Evolutionary conservation across 2,329 filamentous ascomycete species (phyloP).

Genomic region (Daldinia sp.): DNA sequence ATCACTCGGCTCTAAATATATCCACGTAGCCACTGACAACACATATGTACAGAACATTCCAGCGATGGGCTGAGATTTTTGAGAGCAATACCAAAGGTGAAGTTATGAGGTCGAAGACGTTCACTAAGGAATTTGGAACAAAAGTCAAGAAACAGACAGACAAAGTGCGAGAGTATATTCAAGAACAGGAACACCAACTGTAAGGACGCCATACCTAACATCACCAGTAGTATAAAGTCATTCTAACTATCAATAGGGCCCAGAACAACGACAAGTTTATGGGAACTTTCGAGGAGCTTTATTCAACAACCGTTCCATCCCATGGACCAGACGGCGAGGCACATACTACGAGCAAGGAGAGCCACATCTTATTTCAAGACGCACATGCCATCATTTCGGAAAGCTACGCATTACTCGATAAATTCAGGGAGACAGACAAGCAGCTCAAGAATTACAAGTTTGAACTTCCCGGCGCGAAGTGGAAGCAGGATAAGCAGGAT

Average conservation of each 20-base stretch:
- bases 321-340: neutral
- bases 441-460: slow-evolving; percentile 39
- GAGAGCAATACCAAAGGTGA: slow-evolving; percentile 44
- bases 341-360: slow-evolving; percentile 32
- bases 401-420: slow-evolving; percentile 42
- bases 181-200: slow-evolving; percentile 43
- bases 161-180: slow-evolving; percentile 35
- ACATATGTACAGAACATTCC: slow-evolving; percentile 36
- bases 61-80: slow-evolving; percentile 41
- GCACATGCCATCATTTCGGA: slow-evolving; percentile 34
- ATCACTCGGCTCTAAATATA: too few species aligned
- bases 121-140: slow-evolving; percentile 42
- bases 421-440: slow-evolving; percentile 51
- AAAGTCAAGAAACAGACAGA: slow-evolving; percentile 37
- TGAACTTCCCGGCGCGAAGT: slow-evolving; percentile 41
- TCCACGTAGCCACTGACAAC: slow-evolving; percentile 1
- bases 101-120: slow-evolving; percentile 42
- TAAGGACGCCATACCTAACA: slow-evolving; percentile 30
- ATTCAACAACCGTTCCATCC: slow-evolving; percentile 3
- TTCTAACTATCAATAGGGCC: slow-evolving; percentile 29
- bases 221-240: too few species aligned
- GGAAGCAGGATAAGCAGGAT: slow-evolving; percentile 48
- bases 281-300: slow-evolving; percentile 32
- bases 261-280: slow-evolving; percentile 20
- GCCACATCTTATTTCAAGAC: slow-evolving; percentile 40